Conservation (phyloP, 129 eudicot species). For the Flaveria sonorensis region DNA sequence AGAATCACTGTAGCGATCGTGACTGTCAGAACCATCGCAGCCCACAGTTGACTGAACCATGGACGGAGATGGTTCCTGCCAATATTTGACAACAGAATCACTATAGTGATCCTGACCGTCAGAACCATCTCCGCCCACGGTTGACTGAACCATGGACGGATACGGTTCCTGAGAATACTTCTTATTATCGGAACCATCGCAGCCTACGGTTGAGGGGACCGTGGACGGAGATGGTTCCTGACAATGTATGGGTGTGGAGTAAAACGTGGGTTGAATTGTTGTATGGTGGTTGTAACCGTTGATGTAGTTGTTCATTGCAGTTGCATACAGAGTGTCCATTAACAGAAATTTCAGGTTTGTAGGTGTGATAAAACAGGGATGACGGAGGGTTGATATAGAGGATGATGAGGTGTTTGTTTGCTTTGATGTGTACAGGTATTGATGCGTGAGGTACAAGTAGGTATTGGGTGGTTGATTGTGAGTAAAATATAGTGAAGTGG, state of each 20-base stretch:
- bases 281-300: slow-evolving; percentile 39
- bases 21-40: neutral
- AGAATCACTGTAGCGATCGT: neutral
- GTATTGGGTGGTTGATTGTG: slow-evolving; percentile 1
- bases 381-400: slow-evolving; percentile 30
- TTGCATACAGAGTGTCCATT: slow-evolving; percentile 41
- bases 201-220: neutral
- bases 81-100: too few relatives aligned
- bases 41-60: neutral
- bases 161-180: neutral
- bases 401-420: neutral
- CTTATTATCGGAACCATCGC: slow-evolving; percentile 30
- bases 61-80: neutral
- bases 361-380: slow-evolving; percentile 6
- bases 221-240: slow-evolving; percentile 18
- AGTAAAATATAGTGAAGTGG: slow-evolving; percentile 21
- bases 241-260: neutral
- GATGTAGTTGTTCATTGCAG: slow-evolving; percentile 34
- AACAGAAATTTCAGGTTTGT: neutral
- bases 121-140: neutral
- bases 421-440: slow-evolving; percentile 13
- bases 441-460: slow-evolving; percentile 23
- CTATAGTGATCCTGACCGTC: neutral
- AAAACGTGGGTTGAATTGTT: slow-evolving; percentile 14
- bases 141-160: too few relatives aligned